Base-by-base conservation (phyloP, 2,329 filamentous ascomycete species). In the Fragosphaeria purpurea region DNA sequence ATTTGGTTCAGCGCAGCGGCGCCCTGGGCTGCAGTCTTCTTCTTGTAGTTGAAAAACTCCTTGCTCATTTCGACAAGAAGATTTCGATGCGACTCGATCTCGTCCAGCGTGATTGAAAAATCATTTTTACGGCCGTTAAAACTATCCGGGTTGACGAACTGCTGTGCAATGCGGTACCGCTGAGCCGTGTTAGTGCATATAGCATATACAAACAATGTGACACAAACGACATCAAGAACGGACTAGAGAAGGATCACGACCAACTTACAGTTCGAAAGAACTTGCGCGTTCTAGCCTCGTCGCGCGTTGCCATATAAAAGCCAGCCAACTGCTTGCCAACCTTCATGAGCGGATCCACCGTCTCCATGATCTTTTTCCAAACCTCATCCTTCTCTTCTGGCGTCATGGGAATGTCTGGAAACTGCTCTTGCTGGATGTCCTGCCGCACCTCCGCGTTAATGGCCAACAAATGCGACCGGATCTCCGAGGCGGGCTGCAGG, bases 201-300 rank as follows among this genome's bases (percentile, higher is more conserved):
- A 40, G n/a, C 3, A 12, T 9, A 11, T 40, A 39, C 7, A 11
- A 43, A 46, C 22, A 31, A 11, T 38, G 11, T n/a, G 9, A 31
- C 10, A 30, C 1, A 44, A 33, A 46, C 12, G 11, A 30, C 39
- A 31, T 2, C 46, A 12, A 37, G 32, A 4, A 39, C 33, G 40
- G 33, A 32, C 22, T 8, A 13, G 22, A 39, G 45, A 32, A 9
- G 34, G 6, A 22, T 9, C 6, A 12, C 12, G 12, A 13, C 2
- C 11, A 12, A 69, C 75, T 68, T 66, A 79, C 75, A 54, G 67
- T 68, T 57, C 69, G 70, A 65, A 79, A 77, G 55, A 77, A 79
- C 63, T 70, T 67, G 55, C 65, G 71, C 5, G 74, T 72, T 39
- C 75, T 70, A 9, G 56, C 59, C 49, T 80, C 75, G 51, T 80